These are phyloP conservation scores for Tremella yokohamensis DNA, from an alignment of 768 basidiomycete genomes.

Conservation along the genomic window DNA sequence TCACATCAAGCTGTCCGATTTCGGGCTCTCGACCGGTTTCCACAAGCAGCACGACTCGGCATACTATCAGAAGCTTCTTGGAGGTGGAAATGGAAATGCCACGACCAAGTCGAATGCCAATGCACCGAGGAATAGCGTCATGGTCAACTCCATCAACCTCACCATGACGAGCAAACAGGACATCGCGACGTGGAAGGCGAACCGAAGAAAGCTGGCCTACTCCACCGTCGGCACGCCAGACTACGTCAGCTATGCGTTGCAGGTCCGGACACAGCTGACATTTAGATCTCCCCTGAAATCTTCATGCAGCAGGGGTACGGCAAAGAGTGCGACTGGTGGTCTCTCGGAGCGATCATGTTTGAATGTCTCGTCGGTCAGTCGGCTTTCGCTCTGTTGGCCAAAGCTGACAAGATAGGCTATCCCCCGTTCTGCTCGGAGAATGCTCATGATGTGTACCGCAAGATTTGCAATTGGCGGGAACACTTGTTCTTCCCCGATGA, in stretches of 20 bases:
- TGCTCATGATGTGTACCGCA: conserved; percentile 95
- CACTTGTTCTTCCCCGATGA: conserved; percentile 89
- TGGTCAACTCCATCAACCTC: conserved; percentile 94
- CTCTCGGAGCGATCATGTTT: conserved; percentile 96
- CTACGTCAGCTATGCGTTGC: conserved; percentile 53
- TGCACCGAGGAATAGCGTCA: conserved; percentile 77
- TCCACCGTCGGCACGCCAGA: conserved; percentile 97
- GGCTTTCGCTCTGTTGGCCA: background rate
- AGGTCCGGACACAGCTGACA: conserved; percentile 8
- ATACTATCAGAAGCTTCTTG: conserved; percentile 87
- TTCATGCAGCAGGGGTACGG: conserved; percentile 96
- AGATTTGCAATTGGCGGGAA: conserved; percentile 90
- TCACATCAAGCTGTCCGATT: conserved; percentile 96
- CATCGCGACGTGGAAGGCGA: conserved; percentile 98
- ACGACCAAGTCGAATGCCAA: conserved; percentile 41
- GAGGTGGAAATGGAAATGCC: conserved; percentile 54
- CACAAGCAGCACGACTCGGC: conserved; percentile 95
- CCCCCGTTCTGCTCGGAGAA: conserved; percentile 95
- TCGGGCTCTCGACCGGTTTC: conserved; percentile 98
- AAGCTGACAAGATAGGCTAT: conserved; percentile 57
- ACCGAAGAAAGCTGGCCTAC: conserved; percentile 92
- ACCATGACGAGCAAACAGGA: conserved; percentile 80
- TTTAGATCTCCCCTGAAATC: conserved; percentile 84
- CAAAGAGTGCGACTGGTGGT: conserved; percentile 99
- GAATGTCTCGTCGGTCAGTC: conserved; percentile 76